A percentile compares a stretch with the other conserved stretches of the same genome.
phyloP scores from a whole-genome alignment of 306 rosid species.

The Myrica gale region DNA sequence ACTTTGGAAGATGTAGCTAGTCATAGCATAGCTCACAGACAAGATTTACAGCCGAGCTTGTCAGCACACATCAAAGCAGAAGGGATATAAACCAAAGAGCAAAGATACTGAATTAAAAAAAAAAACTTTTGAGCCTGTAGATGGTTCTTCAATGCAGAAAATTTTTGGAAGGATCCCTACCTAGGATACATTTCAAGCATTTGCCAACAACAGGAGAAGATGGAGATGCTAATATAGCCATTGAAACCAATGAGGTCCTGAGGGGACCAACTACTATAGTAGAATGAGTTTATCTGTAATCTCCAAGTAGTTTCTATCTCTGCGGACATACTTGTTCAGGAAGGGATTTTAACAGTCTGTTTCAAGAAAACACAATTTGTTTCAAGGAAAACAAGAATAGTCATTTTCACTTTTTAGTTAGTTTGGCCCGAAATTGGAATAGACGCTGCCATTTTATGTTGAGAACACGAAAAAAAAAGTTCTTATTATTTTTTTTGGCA shows the following conservation, averaged over 20 bases:
- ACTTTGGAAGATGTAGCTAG: neutral
- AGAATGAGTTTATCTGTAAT: constrained; percentile 2
- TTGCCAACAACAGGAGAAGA: neutral
- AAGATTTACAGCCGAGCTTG: neutral
- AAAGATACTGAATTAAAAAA: neutral
- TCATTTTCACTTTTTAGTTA: constrained; percentile 3
- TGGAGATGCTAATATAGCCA: neutral
- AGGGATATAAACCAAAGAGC: neutral
- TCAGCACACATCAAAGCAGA: neutral
- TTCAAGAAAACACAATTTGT: neutral
- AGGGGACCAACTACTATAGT: neutral
- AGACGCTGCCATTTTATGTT: neutral
- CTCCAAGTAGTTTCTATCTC: neutral
- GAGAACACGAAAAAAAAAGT: neutral
- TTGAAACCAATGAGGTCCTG: neutral
- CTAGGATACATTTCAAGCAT: neutral
- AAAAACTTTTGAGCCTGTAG: neutral
- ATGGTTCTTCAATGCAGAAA: neutral
- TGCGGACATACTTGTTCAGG: too few relatives aligned
- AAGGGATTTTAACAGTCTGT: neutral
- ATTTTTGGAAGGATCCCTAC: neutral
- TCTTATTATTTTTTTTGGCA: neutral
- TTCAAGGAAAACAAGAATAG: neutral
- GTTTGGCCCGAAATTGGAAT: neutral
- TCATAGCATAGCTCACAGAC: neutral